phyloP scores from a whole-genome alignment of 257 asterid species.

The Pogostemon cablin region DNA sequence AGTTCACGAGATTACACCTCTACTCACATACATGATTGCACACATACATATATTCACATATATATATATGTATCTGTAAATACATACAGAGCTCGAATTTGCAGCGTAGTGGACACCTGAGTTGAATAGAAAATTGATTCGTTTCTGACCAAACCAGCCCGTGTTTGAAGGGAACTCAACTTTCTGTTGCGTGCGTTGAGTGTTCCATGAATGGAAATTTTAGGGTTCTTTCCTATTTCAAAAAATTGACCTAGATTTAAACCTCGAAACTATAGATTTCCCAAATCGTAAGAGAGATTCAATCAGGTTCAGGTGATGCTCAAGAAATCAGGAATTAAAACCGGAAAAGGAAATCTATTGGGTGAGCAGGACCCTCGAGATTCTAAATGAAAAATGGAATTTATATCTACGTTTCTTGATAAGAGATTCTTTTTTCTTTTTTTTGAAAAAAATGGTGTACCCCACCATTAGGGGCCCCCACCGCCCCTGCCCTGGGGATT shows the following conservation, averaged over 20 bases:
- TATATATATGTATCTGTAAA: neutral
- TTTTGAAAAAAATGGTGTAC: too few species aligned
- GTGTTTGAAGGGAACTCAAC: conserved; percentile 28
- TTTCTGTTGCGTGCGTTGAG: neutral
- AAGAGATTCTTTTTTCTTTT: too few species aligned
- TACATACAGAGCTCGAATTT: conserved; percentile 12
- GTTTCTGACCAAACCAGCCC: conserved; percentile 29
- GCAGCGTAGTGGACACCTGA: conserved; percentile 36
- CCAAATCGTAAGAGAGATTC: neutral
- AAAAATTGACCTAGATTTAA: conserved; percentile 18
- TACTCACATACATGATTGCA: neutral
- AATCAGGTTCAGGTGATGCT: too few species aligned
- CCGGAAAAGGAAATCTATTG: too few species aligned
- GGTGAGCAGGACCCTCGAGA: too few species aligned
- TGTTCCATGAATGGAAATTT: conserved; percentile 6
- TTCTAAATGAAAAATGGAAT: too few species aligned
- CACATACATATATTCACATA: neutral
- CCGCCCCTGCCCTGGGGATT: too few species aligned
- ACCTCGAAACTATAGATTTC: neutral
- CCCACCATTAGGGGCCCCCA: too few species aligned
- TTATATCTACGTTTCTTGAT: too few species aligned
- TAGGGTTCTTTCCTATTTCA: conserved; percentile 11
- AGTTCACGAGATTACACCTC: conserved; percentile 29
- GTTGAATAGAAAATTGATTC: conserved; percentile 27
- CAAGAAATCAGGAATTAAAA: too few species aligned